phyloP scores from a whole-genome alignment of 1,284 basidiomycete species.

The Microbotryum lychnidis-dioicae region DNA sequence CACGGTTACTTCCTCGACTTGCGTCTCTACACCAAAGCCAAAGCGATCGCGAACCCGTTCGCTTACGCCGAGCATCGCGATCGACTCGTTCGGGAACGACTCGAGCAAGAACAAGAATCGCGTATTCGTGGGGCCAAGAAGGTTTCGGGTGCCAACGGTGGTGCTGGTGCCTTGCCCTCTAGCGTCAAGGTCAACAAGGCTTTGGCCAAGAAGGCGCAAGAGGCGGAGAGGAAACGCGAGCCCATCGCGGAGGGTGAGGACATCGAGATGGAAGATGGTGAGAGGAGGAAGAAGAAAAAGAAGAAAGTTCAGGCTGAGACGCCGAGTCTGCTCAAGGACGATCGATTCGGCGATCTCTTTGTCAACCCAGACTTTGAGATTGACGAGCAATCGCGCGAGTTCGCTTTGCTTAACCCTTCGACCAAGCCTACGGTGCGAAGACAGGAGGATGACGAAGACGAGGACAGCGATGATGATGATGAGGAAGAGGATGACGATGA shows the following conservation, averaged over 20 bases:
- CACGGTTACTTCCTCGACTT: slow-evolving; percentile 97
- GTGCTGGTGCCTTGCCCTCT: slow-evolving; percentile 31
- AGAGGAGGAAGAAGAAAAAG: slow-evolving; percentile 43
- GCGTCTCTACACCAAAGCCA: slow-evolving; percentile 89
- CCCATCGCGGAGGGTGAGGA: slow-evolving; percentile 33
- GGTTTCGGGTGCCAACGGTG: slow-evolving; percentile 24
- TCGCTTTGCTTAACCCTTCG: slow-evolving; percentile 82
- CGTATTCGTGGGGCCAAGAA: slow-evolving; percentile 68
- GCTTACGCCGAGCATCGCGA: slow-evolving; percentile 91
- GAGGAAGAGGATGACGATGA: slow-evolving; percentile 49
- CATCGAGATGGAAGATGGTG: slow-evolving; percentile 17
- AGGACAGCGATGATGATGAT: slow-evolving; percentile 45
- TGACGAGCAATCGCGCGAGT: slow-evolving; percentile 80
- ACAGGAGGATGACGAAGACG: slow-evolving; percentile 39
- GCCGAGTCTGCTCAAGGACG: slow-evolving; percentile 62
- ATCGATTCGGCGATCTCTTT: slow-evolving; percentile 85
- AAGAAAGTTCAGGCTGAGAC: slow-evolving; percentile 43
- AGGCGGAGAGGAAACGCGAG: slow-evolving; percentile 54
- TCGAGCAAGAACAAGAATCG: slow-evolving; percentile 87
- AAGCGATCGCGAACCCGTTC: slow-evolving; percentile 91
- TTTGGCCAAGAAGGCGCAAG: slow-evolving; percentile 74
- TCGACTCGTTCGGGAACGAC: slow-evolving; percentile 71
- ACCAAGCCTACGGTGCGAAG: slow-evolving; percentile 46
- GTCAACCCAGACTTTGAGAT: slow-evolving; percentile 90
- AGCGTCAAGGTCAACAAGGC: slow-evolving; percentile 76